Base-by-base conservation (phyloP, 179 eudicot species). In the Pouteria campechiana region DNA sequence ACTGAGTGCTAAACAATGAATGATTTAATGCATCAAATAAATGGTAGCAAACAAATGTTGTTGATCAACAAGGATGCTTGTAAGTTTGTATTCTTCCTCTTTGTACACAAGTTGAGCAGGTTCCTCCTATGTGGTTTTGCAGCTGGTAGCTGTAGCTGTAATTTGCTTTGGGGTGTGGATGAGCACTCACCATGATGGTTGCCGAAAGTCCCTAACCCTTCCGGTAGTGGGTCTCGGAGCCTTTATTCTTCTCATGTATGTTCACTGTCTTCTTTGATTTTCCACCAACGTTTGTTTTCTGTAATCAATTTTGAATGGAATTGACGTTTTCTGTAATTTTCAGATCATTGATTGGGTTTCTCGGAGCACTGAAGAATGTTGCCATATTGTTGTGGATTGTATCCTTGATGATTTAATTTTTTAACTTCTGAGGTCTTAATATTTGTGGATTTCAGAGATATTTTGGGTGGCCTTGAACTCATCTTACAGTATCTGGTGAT, bases 161-260 rank as follows among this genome's bases (percentile, higher is more conserved):
- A 46, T 84, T 14, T 82, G 80, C 41, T 84, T 78, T 57, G 95
- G 95, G 13, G 65, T 84, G 58, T 89, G 97, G 97, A 74, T 89
- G 93, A 75, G 93, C 70, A 61, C 66, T 58, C 85, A 81, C 46
- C 79, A 76, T 17, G 97, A 89, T 57, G 73, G 69, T 42, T 89
- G 97, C 61, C 70, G 83, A 52, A 89, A 76, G 52, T 78, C 95
- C 22, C 89, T 89, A 36, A 84, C 95, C 27, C 64, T 84, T 45
- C 95, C 97, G n/a, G 86, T 84, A 55, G 61, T 84, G 40, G 88
- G 83, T 47, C 81, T 84, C 52, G 97, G 95, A 34, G 88, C 65
- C 13, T 37, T 74, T 57, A 75, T 89, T 52, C 82, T 89, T 61
- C 56, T 89, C 54, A 63, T 89, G 97, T 89, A 76, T 68, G 76